Percentiles rank a stretch among this genome's conserved stretches.
These are phyloP conservation scores for Euphorbia schlechtendalii DNA, from an alignment of 441 rosid species.

Conservation along the genomic window DNA sequence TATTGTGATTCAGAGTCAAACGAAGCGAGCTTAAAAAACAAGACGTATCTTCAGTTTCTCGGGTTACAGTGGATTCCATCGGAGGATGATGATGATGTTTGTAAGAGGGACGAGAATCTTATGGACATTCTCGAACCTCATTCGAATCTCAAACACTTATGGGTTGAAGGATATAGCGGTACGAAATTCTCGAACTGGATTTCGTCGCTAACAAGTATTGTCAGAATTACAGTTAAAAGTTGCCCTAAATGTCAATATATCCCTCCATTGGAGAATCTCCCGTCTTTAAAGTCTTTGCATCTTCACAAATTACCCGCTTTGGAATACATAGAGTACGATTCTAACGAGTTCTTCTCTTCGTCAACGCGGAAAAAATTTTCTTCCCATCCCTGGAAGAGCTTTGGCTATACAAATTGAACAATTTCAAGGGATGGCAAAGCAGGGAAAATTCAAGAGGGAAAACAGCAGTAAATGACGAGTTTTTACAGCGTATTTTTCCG, in stretches of 20 bases:
- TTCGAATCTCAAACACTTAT: slow-evolving; percentile 14
- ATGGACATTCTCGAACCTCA: slow-evolving; percentile 18
- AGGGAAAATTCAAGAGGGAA: background rate
- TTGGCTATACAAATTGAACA: background rate
- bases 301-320: slow-evolving; percentile 7
- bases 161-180: slow-evolving; percentile 14
- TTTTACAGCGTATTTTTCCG: slow-evolving; percentile 3
- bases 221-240: slow-evolving; percentile 5
- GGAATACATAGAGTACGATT: slow-evolving; percentile 18
- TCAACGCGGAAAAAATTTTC: background rate
- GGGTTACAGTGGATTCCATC: slow-evolving; percentile 10
- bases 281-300: slow-evolving; percentile 10
- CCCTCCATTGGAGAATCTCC: slow-evolving; percentile 21
- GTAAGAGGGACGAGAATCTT: background rate
- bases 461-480: background rate
- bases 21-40: slow-evolving; percentile 12
- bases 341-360: background rate
- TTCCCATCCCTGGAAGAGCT: slow-evolving; percentile 14
- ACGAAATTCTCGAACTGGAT: slow-evolving; percentile 17
- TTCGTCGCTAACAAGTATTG: slow-evolving; percentile 16
- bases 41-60: slow-evolving; percentile 12
- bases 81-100: slow-evolving; percentile 3
- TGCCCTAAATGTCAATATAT: slow-evolving; percentile 13
- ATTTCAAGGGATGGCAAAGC: slow-evolving; percentile 16
- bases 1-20: slow-evolving; percentile 8